Evolutionary conservation across 2,329 filamentous ascomycete genomes (phyloP).

Genomic region (Achaetomium macrosporum): DNA sequence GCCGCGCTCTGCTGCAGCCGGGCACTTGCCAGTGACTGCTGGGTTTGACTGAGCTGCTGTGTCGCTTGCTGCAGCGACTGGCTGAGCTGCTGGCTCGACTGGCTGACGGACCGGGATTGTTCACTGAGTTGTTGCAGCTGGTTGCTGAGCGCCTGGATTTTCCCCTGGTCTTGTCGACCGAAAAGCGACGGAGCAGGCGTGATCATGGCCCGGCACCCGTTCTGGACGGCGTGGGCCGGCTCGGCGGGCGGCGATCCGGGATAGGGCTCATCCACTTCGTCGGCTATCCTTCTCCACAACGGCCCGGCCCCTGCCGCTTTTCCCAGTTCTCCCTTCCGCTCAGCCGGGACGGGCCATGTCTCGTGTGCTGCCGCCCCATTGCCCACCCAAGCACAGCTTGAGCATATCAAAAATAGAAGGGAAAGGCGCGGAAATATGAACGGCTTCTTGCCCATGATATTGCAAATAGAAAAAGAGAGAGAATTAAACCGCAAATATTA

Average conservation of each 20-base stretch:
- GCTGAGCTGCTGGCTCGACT: constrained; percentile 29
- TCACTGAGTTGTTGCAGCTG: constrained; percentile 27
- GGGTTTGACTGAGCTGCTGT: constrained; percentile 25
- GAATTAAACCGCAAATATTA: constrained; percentile 9
- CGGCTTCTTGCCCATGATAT: constrained; percentile 20
- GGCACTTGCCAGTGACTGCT: constrained; percentile 19
- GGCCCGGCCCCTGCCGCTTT: constrained; percentile 5
- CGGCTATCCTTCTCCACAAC: constrained; percentile 2
- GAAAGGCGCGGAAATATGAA: constrained; percentile 17
- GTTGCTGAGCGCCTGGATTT: constrained; percentile 29
- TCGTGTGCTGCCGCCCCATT: constrained; percentile 2
- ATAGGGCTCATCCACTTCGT: background rate
- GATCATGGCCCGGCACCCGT: constrained; percentile 17
- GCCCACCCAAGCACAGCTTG: constrained; percentile 24
- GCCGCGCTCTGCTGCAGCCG: constrained; percentile 22
- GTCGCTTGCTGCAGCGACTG: constrained; percentile 28
- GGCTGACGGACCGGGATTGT: constrained; percentile 28
- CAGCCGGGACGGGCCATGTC: background rate
- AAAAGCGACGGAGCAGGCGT: constrained; percentile 24
- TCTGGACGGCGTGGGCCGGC: constrained; percentile 9
- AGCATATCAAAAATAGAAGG: constrained; percentile 23
- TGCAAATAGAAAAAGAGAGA: constrained; percentile 1
- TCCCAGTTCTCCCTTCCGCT: background rate
- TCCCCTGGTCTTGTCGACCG: constrained; percentile 21
- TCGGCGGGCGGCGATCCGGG: constrained; percentile 1